These are phyloP conservation scores for Cystobasidium onofrii DNA, from an alignment of 768 basidiomycete species.

Conservation along the genomic window DNA sequence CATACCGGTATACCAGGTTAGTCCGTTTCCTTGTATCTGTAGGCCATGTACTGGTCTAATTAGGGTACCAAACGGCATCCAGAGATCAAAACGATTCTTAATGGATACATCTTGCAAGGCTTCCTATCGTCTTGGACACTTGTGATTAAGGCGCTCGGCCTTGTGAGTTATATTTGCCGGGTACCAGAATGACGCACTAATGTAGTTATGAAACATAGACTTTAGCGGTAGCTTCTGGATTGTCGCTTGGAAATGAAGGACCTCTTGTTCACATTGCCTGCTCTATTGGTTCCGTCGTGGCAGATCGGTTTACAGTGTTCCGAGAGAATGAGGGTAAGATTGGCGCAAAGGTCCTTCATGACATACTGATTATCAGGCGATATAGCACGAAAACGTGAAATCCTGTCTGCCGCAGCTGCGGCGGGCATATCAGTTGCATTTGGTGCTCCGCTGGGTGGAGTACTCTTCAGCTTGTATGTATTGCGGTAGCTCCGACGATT, in stretches of 20 bases:
- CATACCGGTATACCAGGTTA: slow-evolving; percentile 36
- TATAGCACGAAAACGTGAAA: slow-evolving; percentile 68
- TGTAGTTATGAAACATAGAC: neutral
- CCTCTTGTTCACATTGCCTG: slow-evolving; percentile 89
- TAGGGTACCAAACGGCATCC: slow-evolving; percentile 53
- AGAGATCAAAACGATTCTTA: slow-evolving; percentile 89
- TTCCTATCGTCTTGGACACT: slow-evolving; percentile 57
- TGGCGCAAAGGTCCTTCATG: neutral
- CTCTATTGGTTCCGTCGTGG: slow-evolving; percentile 85
- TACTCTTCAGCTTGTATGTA: slow-evolving; percentile 67
- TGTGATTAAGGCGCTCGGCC: slow-evolving; percentile 77
- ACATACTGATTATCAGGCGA: neutral
- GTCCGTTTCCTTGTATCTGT: neutral
- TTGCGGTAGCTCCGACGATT: no score
- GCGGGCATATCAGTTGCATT: slow-evolving; percentile 96
- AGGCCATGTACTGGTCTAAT: neutral
- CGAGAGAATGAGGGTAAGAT: slow-evolving; percentile 67
- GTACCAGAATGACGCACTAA: slow-evolving; percentile 48
- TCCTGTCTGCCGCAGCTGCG: slow-evolving; percentile 89
- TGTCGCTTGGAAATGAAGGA: slow-evolving; percentile 63
- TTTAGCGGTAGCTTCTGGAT: slow-evolving; percentile 20
- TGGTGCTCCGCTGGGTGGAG: slow-evolving; percentile 87
- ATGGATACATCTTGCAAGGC: slow-evolving; percentile 50
- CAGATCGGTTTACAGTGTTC: slow-evolving; percentile 72
- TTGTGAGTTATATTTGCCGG: slow-evolving; percentile 82